Evolutionary conservation across 2,329 filamentous ascomycete species (phyloP).

Genomic region (Fusarium sp.): DNA sequence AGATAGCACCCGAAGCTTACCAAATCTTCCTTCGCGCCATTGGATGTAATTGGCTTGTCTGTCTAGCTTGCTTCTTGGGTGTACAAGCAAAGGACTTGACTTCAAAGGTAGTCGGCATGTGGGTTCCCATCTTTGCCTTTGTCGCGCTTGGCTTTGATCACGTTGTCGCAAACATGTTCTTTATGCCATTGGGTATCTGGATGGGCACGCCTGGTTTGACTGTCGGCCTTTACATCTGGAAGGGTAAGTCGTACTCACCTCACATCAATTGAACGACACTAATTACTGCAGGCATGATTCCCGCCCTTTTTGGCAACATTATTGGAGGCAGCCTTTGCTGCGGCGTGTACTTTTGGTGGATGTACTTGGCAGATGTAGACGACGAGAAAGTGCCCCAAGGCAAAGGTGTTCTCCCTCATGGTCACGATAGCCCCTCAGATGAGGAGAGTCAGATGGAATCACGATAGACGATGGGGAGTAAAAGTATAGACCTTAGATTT

Average conservation of each 20-base stretch:
- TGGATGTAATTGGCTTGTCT: constrained; percentile 69
- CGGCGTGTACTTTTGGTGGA: constrained; percentile 52
- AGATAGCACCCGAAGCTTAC: constrained; percentile 59
- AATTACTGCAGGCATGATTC: constrained; percentile 55
- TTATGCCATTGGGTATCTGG: constrained; percentile 64
- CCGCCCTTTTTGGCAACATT: constrained; percentile 64
- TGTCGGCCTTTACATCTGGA: constrained; percentile 66
- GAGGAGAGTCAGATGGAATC: constrained; percentile 33
- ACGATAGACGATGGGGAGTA: rapidly evolving
- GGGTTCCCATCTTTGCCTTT: constrained; percentile 67
- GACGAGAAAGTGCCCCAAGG: background rate
- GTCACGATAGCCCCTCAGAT: constrained; percentile 17
- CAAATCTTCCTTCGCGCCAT: constrained; percentile 66
- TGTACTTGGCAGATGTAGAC: constrained; percentile 28
- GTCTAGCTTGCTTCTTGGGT: constrained; percentile 61
- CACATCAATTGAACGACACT: background rate
- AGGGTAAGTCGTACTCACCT: constrained; percentile 47
- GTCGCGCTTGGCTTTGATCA: constrained; percentile 65
- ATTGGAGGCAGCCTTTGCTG: constrained; percentile 64
- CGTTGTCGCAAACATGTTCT: constrained; percentile 68
- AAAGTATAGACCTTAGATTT: background rate
- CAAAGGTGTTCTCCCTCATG: constrained; percentile 12
- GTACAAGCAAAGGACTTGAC: constrained; percentile 61
- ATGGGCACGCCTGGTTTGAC: constrained; percentile 57
- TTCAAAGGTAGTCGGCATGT: constrained; percentile 66